Evolutionary conservation across 2,329 filamentous ascomycete genomes (phyloP), one percentile per base, ranked within the genome.

Genomic region (Penicillium thymicola): DNA sequence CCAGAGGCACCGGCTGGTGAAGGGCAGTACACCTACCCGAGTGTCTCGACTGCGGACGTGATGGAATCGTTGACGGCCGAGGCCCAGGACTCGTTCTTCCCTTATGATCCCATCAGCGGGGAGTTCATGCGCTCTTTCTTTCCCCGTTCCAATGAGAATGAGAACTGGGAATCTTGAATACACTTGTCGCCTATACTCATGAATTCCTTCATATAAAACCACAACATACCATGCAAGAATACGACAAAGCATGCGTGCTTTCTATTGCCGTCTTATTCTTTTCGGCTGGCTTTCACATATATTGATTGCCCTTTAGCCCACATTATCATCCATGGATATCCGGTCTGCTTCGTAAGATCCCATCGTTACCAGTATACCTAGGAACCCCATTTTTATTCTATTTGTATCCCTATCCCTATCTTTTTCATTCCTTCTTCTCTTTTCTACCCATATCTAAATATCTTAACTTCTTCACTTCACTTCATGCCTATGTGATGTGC

Each of bases 71-170:
- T 59, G 21, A 40, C 43, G 0, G 28, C 38, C 16, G 61, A 62
- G n/a, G 42, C 44, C 8, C 52, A 59, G 30, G 70, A 73, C 41
- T 54, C 64, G 1, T 73, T 70, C 46, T 75, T 75, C 58, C 72
- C 72, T 10, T 75, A 75, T 54, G 72, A 75, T 49, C 72, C 72
- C 6, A 74, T 75, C 52, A 70, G 65, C 30, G 71, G 71, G 16
- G 71, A 74, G 49, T 75, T 75, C 28, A 74, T 75, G 52, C 65
- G 69, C 21, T 73, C 72, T n/a, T 75, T 74, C 61, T 75, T 75
- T 60, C 72, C 72, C 5, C 38, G 59, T 9, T 41, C 61, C 9
- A 59, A 55, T 10, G 68, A 69, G 6, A 69, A 71, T 49, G 59
- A 65, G 5, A 50, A 59, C 9, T 73, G 66, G 69, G 62, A 64